Percentiles rank a stretch among this genome's conserved stretches.
These are phyloP conservation scores for Carex littledalei DNA, from an alignment of 176 grass and related monocot species.

Conservation along the genomic window DNA sequence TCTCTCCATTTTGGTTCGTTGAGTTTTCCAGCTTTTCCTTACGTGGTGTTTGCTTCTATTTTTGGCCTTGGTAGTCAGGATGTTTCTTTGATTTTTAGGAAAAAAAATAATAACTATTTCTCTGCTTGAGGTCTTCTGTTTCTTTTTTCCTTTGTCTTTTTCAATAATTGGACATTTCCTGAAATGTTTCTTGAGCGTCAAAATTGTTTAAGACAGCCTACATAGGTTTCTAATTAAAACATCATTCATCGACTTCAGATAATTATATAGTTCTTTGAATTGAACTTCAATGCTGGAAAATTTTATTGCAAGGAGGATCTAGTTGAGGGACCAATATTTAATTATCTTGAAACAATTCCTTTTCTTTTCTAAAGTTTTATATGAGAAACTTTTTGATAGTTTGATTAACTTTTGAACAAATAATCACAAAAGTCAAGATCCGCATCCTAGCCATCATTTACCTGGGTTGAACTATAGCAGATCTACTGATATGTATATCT, in stretches of 20 bases:
- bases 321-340: not conserved
- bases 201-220: not conserved
- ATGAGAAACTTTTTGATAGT: not conserved
- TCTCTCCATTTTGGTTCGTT: not conserved
- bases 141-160: not conserved
- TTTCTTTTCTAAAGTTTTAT: not conserved
- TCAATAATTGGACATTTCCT: not conserved
- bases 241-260: not conserved
- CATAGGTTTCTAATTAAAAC: not conserved
- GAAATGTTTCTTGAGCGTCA: not conserved
- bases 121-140: not conserved
- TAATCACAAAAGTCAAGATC: not conserved
- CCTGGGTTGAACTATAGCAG: not conserved
- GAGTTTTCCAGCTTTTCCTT: not conserved
- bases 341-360: not conserved
- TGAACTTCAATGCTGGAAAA: not conserved
- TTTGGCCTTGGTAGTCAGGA: not conserved
- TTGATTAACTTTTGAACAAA: not conserved
- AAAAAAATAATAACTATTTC: not conserved
- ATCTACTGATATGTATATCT: not conserved
- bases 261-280: not conserved
- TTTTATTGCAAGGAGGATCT: not conserved
- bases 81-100: not conserved
- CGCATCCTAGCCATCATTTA: not conserved
- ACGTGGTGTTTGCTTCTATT: not conserved